A percentile compares a stretch with the other conserved stretches of the same genome.
Conservation (phyloP, 768 basidiomycete genomes). For the Chalciporus chontae region DNA sequence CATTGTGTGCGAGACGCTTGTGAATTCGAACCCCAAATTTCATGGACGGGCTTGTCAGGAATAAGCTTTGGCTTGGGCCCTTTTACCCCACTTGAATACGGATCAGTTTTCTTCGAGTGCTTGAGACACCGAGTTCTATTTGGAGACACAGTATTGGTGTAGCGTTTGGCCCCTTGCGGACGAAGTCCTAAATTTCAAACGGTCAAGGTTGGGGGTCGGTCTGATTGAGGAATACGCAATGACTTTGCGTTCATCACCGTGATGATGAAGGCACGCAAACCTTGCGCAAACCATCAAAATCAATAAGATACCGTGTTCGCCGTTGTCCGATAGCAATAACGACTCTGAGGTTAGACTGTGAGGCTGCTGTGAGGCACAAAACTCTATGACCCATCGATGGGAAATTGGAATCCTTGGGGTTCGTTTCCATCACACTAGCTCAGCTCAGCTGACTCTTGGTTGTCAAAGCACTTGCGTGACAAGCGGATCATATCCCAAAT, state of each 20-base stretch:
- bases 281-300: constrained; percentile 9
- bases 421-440: not conserved
- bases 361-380: too few species aligned
- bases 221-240: constrained; percentile 19
- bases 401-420: constrained; percentile 6
- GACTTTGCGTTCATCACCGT: constrained; percentile 13
- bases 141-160: too few species aligned
- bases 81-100: too few species aligned
- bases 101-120: too few species aligned
- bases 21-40: too few species aligned
- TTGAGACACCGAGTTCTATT: constrained; percentile 1
- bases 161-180: not conserved
- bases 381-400: not conserved
- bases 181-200: constrained; percentile 3
- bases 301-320: constrained; percentile 14
- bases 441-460: constrained; percentile 1
- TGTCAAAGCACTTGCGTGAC: not conserved
- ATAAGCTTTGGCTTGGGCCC: too few species aligned
- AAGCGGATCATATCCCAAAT: constrained; percentile 8
- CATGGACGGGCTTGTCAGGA: too few species aligned
- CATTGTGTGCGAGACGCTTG: too few species aligned
- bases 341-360: not conserved
- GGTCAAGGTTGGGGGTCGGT: constrained; percentile 14
- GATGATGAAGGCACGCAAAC: constrained; percentile 4
- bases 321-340: not conserved